Base-by-base conservation (phyloP, 306 rosid genomes). In the Prunus mume region DNA sequence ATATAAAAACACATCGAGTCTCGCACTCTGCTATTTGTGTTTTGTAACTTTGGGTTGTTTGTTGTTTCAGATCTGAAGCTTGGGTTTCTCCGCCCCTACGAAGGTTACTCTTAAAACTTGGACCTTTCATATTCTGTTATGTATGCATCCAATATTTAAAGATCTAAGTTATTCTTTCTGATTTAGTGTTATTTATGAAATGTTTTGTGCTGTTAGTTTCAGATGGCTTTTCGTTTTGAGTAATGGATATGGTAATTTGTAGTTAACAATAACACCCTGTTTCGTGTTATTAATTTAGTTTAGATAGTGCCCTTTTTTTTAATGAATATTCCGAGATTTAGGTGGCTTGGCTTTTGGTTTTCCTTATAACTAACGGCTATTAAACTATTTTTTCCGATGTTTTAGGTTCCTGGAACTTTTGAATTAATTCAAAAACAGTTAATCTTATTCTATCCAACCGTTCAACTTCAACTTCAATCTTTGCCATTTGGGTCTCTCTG, bases 1-100 rank as follows among this genome's bases (percentile, higher is more conserved):
- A 41, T 72, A 76, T 20, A 43, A 62, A 72, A 46, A 58, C 62
- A 38, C 43, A 6, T 49, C 5, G 56, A 50, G 58, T 74, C 66
- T 73, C 57, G 25, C 75, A 45, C 56, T 63, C 6, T 25, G n/a
- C 52, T 38, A 27, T 77, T 68, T 62, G 55, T 68, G 57, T 56
- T 68, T 72, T 77, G n/a, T 65, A 68, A 64, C 58, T 73, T 57
- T 73, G 22, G 71, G 68, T 11, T 50, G 32, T 68, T 47, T 72
- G 57, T 61, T 66, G 71, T 73, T 65, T 84, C 86, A 83, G 98
- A 94, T 94, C 96, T 89, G 69, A 71, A 75, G 85, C 75, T 74
- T 72, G 86, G 77, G 49, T 75, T 77, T 78, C 73, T 71, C 73
- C 20, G 74, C 22, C 49, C 68, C 27, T 68, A 20, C 52, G 52